Conservation (phyloP, 352 stramenopile species). For the Phytophthora sansomeana region DNA sequence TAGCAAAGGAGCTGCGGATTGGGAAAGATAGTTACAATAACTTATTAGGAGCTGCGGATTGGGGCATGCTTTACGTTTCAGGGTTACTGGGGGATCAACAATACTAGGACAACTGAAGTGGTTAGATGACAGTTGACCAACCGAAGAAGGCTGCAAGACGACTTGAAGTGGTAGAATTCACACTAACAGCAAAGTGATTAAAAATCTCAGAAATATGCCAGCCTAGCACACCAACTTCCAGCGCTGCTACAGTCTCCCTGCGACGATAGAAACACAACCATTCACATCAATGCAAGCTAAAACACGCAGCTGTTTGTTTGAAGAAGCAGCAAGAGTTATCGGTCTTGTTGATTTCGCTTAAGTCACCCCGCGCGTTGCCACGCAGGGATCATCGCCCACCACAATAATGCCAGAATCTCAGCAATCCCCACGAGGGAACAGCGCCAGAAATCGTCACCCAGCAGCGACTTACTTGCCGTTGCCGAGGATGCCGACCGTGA, state of each 20-base stretch:
- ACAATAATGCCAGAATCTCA: constrained; percentile 73
- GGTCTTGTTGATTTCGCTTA: constrained; percentile 51
- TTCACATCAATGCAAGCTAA: constrained; percentile 21
- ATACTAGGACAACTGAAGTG: background rate
- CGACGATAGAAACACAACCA: constrained; percentile 8
- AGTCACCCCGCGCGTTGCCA: constrained; percentile 28
- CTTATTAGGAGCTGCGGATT: too few species aligned
- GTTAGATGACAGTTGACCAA: background rate
- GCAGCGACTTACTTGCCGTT: constrained; percentile 76
- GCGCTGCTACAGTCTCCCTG: background rate
- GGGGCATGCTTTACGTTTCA: too few species aligned
- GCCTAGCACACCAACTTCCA: too few species aligned
- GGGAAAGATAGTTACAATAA: too few species aligned
- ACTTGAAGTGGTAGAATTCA: too few species aligned
- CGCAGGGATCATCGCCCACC: constrained; percentile 40
- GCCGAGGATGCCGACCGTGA: constrained; percentile 83
- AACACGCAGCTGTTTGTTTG: constrained; percentile 13
- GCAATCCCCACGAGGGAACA: constrained; percentile 62
- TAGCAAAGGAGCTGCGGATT: too few species aligned
- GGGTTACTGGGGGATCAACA: too few species aligned
- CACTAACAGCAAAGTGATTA: too few species aligned
- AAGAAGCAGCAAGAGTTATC: constrained; percentile 52
- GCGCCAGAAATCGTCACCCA: constrained; percentile 33
- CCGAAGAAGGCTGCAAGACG: too few species aligned
- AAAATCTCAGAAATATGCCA: too few species aligned